Evolutionary conservation across 1,139 yeast genomes (phyloP).

Genomic region (Saccharomycopsis hybrid): DNA sequence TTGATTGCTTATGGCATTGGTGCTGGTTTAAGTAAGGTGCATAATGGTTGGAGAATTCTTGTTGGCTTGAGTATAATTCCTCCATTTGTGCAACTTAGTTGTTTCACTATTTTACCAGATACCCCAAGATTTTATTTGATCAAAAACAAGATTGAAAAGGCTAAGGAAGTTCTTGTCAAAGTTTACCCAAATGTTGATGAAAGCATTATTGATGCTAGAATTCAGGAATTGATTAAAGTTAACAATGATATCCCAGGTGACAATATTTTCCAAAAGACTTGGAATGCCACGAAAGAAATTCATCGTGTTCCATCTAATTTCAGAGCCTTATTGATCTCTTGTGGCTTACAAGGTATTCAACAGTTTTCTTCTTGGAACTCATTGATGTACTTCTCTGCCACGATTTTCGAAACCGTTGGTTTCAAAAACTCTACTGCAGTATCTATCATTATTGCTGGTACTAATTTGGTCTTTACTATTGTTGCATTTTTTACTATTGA

Average conservation of each 20-base stretch:
- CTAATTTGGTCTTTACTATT: constrained; percentile 80
- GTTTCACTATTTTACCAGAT: constrained; percentile 86
- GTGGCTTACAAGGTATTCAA: constrained; percentile 92
- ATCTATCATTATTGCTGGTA: constrained; percentile 87
- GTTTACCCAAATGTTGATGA: constrained; percentile 54
- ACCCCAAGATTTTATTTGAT: constrained; percentile 87
- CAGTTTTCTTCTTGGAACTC: constrained; percentile 96
- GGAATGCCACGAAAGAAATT: constrained; percentile 60
- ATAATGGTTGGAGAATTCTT: constrained; percentile 87
- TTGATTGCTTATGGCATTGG: constrained; percentile 87
- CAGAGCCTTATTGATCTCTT: constrained; percentile 80
- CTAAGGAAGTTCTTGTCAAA: constrained; percentile 55
- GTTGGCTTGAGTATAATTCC: constrained; percentile 91
- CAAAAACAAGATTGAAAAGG: constrained; percentile 57
- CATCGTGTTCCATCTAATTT: constrained; percentile 75
- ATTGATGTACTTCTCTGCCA: constrained; percentile 86
- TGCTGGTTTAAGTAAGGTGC: constrained; percentile 70
- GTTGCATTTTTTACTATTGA: constrained; percentile 82
- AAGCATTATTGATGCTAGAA: constrained; percentile 49
- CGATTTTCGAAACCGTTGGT: constrained; percentile 85
- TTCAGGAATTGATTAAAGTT: constrained; percentile 50
- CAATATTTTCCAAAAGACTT: constrained; percentile 45
- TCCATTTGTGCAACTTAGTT: constrained; percentile 65
- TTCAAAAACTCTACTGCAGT: constrained; percentile 84
- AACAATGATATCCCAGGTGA: constrained; percentile 62